Conservation (phyloP, 2,329 filamentous ascomycete species). For the Penicillium sp. region DNA sequence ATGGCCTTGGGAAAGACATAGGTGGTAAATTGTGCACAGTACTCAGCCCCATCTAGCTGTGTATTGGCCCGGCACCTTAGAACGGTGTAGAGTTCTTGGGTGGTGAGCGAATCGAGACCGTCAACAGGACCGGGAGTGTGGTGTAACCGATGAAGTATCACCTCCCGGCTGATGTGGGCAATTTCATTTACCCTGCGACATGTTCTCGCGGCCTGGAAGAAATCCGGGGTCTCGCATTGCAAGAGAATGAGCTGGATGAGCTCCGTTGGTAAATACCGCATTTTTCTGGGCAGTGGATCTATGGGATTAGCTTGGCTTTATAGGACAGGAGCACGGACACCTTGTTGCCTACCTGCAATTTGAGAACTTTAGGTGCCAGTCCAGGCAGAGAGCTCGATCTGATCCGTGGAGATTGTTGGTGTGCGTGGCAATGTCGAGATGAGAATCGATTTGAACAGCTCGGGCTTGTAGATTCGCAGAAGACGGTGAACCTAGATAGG, state of each 20-base stretch:
- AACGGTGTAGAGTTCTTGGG: slow-evolving; percentile 33
- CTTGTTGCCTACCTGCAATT: not conserved
- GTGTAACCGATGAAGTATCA: slow-evolving; percentile 39
- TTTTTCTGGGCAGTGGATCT: not conserved
- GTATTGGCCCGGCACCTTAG: slow-evolving; percentile 33
- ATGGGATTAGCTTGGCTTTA: not conserved
- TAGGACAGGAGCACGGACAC: slow-evolving; percentile 3
- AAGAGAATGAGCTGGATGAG: slow-evolving; percentile 42
- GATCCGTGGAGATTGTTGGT: too few relatives aligned
- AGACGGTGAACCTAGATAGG: too few relatives aligned
- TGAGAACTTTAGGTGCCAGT: not conserved
- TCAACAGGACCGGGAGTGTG: slow-evolving; percentile 35
- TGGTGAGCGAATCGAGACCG: slow-evolving; percentile 19
- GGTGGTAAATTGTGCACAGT: slow-evolving; percentile 31
- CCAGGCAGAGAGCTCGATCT: not conserved
- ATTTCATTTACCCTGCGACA: slow-evolving; percentile 40
- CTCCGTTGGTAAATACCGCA: slow-evolving; percentile 37
- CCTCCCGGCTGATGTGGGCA: slow-evolving; percentile 36
- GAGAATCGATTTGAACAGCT: too few relatives aligned
- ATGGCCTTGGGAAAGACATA: slow-evolving; percentile 31
- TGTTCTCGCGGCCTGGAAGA: slow-evolving; percentile 40
- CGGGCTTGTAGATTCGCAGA: too few relatives aligned
- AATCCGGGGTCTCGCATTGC: slow-evolving; percentile 36
- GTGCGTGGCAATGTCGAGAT: too few relatives aligned
- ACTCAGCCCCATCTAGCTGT: slow-evolving; percentile 41